Conservation (phyloP, 2,329 filamentous ascomycete species). For the Botrytis elliptica region DNA sequence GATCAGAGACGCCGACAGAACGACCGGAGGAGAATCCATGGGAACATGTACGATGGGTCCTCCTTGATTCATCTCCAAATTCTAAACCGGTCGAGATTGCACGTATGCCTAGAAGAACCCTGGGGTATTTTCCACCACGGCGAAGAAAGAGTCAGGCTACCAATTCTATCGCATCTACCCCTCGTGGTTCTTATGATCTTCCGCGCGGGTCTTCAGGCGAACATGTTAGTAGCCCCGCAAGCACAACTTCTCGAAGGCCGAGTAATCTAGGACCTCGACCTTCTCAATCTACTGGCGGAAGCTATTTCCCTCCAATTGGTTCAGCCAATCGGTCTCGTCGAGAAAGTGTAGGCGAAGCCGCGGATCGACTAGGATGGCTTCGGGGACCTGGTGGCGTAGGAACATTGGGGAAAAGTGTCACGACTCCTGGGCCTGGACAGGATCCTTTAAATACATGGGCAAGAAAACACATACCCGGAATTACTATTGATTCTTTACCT, state of each 20-base stretch:
- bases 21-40: slow-evolving; percentile 59
- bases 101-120: slow-evolving; percentile 72
- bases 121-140: slow-evolving; percentile 90
- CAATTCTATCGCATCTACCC: slow-evolving; percentile 65
- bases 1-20: slow-evolving; percentile 32
- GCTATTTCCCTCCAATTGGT: slow-evolving; percentile 37
- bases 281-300: slow-evolving; percentile 27
- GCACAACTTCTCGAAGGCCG: slow-evolving; percentile 31
- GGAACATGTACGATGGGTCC: slow-evolving; percentile 87
- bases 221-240: slow-evolving; percentile 28
- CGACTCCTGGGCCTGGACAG: slow-evolving; percentile 75
- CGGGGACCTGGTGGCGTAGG: slow-evolving; percentile 86
- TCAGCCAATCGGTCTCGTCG: slow-evolving; percentile 32
- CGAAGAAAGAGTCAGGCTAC: slow-evolving; percentile 68
- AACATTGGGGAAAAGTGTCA: slow-evolving; percentile 69
- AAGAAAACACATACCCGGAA: slow-evolving; percentile 75
- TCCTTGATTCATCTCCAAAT: slow-evolving; percentile 65
- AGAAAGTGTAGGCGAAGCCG: slow-evolving; percentile 40
- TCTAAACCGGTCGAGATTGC: slow-evolving; percentile 77
- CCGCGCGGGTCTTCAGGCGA: slow-evolving; percentile 28
- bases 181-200: slow-evolving; percentile 42
- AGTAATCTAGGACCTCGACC: slow-evolving; percentile 32
- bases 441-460: slow-evolving; percentile 85
- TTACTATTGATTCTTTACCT: slow-evolving; percentile 67
- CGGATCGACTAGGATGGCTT: slow-evolving; percentile 59